Percentiles rank a stretch among this genome's conserved stretches.
phyloP scores from a whole-genome alignment of 257 asterid genomes.

The Voacanga thouarsii region DNA sequence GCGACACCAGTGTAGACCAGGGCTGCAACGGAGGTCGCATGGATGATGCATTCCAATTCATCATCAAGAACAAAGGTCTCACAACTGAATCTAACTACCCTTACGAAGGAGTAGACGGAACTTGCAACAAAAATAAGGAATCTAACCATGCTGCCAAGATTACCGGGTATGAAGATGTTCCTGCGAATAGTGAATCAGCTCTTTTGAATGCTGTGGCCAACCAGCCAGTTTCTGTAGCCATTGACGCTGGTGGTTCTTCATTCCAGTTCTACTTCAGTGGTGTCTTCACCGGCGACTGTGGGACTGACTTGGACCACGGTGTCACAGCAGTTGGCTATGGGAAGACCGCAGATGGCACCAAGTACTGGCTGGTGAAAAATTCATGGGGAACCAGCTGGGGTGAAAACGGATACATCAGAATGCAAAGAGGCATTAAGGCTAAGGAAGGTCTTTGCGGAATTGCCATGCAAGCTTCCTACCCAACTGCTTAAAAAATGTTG shows the following conservation, averaged over 20 bases:
- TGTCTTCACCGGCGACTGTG: slow-evolving; percentile 32
- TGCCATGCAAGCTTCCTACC: slow-evolving; percentile 34
- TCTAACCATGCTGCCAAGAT: slow-evolving; percentile 25
- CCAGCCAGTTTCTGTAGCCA: slow-evolving; percentile 39
- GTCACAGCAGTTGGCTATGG: slow-evolving; percentile 34
- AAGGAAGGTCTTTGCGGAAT: slow-evolving; percentile 37
- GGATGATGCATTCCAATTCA: slow-evolving; percentile 13
- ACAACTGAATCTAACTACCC: slow-evolving; percentile 29
- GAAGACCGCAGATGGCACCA: slow-evolving; percentile 10
- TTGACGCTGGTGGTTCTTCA: slow-evolving; percentile 28
- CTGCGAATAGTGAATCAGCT: slow-evolving; percentile 25
- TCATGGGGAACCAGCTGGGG: slow-evolving; percentile 38
- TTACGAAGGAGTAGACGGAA: slow-evolving; percentile 24
- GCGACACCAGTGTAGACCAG: slow-evolving; percentile 1
- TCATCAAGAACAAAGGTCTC: not conserved
- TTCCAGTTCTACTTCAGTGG: slow-evolving; percentile 36
- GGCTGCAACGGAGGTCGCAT: slow-evolving; percentile 12
- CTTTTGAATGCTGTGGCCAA: slow-evolving; percentile 35
- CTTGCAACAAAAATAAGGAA: slow-evolving; percentile 24
- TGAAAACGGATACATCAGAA: slow-evolving; percentile 25
- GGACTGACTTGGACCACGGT: slow-evolving; percentile 33
- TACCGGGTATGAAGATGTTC: slow-evolving; percentile 26
- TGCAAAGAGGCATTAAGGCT: slow-evolving; percentile 26
- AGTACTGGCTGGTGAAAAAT: slow-evolving; percentile 38
- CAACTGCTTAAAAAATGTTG: not conserved